Conservation (phyloP, 805 yeast genomes). For the Yarrowia porcina region DNA sequence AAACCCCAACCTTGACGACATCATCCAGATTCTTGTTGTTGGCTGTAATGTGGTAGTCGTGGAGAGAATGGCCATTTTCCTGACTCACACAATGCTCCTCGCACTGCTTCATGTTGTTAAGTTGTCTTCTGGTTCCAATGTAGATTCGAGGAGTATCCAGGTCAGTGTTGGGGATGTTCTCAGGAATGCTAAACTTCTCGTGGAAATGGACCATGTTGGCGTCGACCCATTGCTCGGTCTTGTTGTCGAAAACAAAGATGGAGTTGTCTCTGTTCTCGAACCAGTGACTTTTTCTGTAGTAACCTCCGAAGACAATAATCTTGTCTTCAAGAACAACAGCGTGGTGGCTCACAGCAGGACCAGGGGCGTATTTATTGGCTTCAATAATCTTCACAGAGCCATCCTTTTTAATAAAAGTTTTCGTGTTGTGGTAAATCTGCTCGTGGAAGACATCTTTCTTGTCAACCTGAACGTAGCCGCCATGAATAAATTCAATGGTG, state of each 20-base stretch:
- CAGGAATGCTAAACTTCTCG: constrained; percentile 17
- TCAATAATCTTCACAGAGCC: not conserved
- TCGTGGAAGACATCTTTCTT: constrained; percentile 21
- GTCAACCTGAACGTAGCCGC: constrained; percentile 21
- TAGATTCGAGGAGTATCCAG: constrained; percentile 24
- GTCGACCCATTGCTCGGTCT: constrained; percentile 25
- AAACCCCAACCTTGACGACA: not conserved
- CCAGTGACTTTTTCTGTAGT: constrained; percentile 18
- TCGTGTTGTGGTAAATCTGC: constrained; percentile 16
- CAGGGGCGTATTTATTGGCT: constrained; percentile 17
- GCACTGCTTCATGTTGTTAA: constrained; percentile 15
- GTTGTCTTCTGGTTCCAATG: constrained; percentile 22
- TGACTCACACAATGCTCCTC: constrained; percentile 1
- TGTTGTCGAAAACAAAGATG: constrained; percentile 21
- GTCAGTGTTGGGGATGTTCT: not conserved
- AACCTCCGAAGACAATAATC: constrained; percentile 23
- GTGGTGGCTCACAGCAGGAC: constrained; percentile 20
- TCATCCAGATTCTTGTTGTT: not conserved
- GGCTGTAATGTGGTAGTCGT: constrained; percentile 9
- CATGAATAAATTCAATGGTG: constrained; percentile 7
- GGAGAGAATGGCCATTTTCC: not conserved
- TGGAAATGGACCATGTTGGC: constrained; percentile 20
- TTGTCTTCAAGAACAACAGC: constrained; percentile 25
- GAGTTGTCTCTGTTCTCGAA: constrained; percentile 24
- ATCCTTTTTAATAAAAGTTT: constrained; percentile 1